Conservation (phyloP, 768 basidiomycete genomes). For the Xerocomellus chrysenteron region DNA sequence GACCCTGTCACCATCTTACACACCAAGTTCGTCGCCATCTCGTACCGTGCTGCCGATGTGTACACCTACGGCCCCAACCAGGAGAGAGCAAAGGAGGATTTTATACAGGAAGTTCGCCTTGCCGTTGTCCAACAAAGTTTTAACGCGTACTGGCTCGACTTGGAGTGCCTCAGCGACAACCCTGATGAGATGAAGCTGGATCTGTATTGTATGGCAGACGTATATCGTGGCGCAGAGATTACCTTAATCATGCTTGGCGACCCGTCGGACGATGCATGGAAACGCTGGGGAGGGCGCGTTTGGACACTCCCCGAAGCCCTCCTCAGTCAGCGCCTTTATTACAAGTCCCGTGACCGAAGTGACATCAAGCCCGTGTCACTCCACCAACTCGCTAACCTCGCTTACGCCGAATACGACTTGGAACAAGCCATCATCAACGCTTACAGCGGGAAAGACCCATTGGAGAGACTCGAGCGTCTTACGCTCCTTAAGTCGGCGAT, state of each 20-base stretch:
- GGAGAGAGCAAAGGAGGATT: background rate
- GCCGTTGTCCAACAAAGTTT: background rate
- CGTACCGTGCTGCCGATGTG: slow-evolving; percentile 12
- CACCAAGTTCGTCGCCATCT: slow-evolving; percentile 15
- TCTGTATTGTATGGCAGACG: slow-evolving; percentile 20
- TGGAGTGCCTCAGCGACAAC: slow-evolving; percentile 17
- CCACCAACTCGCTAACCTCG: slow-evolving; percentile 13
- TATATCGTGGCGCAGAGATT: slow-evolving; percentile 13
- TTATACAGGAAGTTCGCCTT: slow-evolving; percentile 7
- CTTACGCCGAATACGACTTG: slow-evolving; percentile 6
- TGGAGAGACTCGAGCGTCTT: slow-evolving; percentile 18
- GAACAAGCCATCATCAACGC: slow-evolving; percentile 18
- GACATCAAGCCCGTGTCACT: background rate
- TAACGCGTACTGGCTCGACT: slow-evolving; percentile 20
- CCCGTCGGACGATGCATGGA: background rate
- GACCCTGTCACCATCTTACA: slow-evolving; percentile 3
- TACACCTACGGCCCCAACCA: slow-evolving; percentile 4
- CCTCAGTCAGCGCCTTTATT: slow-evolving; percentile 8
- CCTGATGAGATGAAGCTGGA: slow-evolving; percentile 15
- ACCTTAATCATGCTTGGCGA: slow-evolving; percentile 10
- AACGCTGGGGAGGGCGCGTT: slow-evolving; percentile 18
- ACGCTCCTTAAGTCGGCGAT: slow-evolving; percentile 18
- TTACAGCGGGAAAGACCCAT: slow-evolving; percentile 18
- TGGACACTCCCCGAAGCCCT: slow-evolving; percentile 18
- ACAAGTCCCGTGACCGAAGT: background rate